Evolutionary conservation across 495 filamentous ascomycete species (phyloP).

Genomic region (Terfezia boudieri): DNA sequence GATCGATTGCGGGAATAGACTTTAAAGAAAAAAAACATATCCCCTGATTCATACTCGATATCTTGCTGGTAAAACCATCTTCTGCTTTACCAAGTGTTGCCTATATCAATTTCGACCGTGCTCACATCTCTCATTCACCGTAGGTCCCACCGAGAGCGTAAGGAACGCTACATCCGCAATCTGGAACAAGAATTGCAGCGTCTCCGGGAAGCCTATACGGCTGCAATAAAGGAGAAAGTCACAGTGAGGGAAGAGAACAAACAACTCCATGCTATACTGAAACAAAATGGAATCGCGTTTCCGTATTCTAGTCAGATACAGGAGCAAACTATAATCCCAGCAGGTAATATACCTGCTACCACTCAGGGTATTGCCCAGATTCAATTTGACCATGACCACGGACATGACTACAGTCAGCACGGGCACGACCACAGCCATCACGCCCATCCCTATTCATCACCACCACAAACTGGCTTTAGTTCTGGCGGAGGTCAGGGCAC

Average conservation of each 20-base stretch:
- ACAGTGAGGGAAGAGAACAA: conserved; percentile 50
- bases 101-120: neutral
- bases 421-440: neutral
- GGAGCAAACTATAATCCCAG: neutral
- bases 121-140: neutral
- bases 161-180: conserved; percentile 85
- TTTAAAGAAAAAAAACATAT: too few species aligned
- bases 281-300: conserved; percentile 45
- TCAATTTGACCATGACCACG: neutral
- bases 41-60: neutral
- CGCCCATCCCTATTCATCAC: neutral
- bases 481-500: conserved; percentile 13
- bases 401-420: neutral
- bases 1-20: too few species aligned
- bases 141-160: conserved; percentile 83
- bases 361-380: too few species aligned
- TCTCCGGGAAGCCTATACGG: conserved; percentile 37
- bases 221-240: conserved; percentile 41
- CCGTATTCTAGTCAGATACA: neutral
- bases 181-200: conserved; percentile 75
- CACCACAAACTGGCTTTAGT: neutral
- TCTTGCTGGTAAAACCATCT: neutral
- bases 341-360: neutral
- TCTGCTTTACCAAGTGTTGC: conserved; percentile 1
- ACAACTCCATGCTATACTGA: conserved; percentile 50